These are phyloP conservation scores for Lepidium didymum DNA, from an alignment of 345 rosid genomes.

Conservation along the genomic window DNA sequence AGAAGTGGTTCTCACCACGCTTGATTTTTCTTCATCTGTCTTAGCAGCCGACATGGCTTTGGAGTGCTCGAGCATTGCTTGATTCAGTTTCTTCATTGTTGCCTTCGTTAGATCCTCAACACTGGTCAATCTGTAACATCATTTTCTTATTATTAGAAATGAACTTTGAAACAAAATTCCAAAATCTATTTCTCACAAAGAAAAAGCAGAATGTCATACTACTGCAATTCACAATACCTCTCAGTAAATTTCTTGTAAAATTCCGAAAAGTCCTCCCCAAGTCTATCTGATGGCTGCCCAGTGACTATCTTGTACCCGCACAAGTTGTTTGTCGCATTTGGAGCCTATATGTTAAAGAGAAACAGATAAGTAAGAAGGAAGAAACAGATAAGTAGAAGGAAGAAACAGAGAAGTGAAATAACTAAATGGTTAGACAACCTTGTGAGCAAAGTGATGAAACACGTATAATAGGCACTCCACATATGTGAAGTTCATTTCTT, in stretches of 20 bases:
- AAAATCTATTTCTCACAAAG: background rate
- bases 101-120: conserved; percentile 88
- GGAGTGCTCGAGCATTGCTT: conserved; percentile 83
- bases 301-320: conserved; percentile 97
- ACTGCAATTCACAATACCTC: conserved; percentile 40
- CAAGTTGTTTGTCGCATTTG: conserved; percentile 86
- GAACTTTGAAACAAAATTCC: background rate
- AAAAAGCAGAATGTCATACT: background rate
- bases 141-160: background rate
- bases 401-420: background rate
- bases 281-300: conserved; percentile 95
- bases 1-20: conserved; percentile 43
- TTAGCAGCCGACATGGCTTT: conserved; percentile 91
- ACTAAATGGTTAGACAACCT: conserved; percentile 39
- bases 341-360: conserved; percentile 49
- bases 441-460: conserved; percentile 78
- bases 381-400: background rate
- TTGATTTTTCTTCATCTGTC: conserved; percentile 73
- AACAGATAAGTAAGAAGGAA: conserved; percentile 20
- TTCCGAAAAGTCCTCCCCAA: conserved; percentile 94
- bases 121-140: conserved; percentile 48
- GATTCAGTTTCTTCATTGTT: conserved; percentile 79
- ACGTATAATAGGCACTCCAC: conserved; percentile 80
- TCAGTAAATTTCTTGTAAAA: conserved; percentile 64
- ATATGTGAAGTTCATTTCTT: conserved; percentile 78